Evolutionary conservation across 1,139 yeast species (phyloP).

Genomic region (Geotrichum cucujoidarum): DNA sequence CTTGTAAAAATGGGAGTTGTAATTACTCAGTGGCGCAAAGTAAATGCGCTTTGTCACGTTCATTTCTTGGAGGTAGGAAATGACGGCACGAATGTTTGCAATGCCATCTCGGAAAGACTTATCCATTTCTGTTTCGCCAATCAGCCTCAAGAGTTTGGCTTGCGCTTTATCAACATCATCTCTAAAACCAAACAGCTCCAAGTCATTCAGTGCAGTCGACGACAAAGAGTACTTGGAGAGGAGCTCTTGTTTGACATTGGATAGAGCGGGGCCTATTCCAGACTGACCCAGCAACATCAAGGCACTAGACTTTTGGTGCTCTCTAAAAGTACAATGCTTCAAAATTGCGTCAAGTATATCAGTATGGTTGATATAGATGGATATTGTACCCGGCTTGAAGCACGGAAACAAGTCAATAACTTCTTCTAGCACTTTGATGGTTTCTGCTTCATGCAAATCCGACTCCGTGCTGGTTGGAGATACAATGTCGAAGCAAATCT

Average conservation of each 20-base stretch:
- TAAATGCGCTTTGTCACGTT: slow-evolving; percentile 52
- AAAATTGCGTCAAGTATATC: slow-evolving; percentile 71
- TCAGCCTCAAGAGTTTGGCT: slow-evolving; percentile 55
- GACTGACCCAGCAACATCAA: slow-evolving; percentile 68
- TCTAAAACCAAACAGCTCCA: slow-evolving; percentile 73
- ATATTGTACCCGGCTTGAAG: slow-evolving; percentile 50
- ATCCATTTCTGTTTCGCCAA: slow-evolving; percentile 71
- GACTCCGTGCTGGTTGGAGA: slow-evolving; percentile 39
- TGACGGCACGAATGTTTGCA: slow-evolving; percentile 53
- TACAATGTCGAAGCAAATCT: slow-evolving; percentile 80
- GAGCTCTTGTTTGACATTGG: slow-evolving; percentile 60
- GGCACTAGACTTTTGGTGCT: slow-evolving; percentile 63
- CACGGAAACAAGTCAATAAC: slow-evolving; percentile 61
- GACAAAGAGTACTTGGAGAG: slow-evolving; percentile 71
- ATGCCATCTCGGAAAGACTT: slow-evolving; percentile 59
- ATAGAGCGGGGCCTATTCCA: slow-evolving; percentile 63
- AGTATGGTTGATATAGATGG: slow-evolving; percentile 68
- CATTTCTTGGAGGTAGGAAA: slow-evolving; percentile 50
- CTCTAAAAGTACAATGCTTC: slow-evolving; percentile 72
- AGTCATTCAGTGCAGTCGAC: slow-evolving; percentile 73
- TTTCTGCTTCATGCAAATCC: slow-evolving; percentile 75
- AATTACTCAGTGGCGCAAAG: slow-evolving; percentile 72
- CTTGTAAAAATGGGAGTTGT: slow-evolving; percentile 69
- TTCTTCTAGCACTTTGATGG: slow-evolving; percentile 75
- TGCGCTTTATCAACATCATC: slow-evolving; percentile 62